Evolutionary conservation across 169 alveolate genomes (phyloP), one percentile per base, ranked within the genome.

Genomic region (Babesia ovata): DNA sequence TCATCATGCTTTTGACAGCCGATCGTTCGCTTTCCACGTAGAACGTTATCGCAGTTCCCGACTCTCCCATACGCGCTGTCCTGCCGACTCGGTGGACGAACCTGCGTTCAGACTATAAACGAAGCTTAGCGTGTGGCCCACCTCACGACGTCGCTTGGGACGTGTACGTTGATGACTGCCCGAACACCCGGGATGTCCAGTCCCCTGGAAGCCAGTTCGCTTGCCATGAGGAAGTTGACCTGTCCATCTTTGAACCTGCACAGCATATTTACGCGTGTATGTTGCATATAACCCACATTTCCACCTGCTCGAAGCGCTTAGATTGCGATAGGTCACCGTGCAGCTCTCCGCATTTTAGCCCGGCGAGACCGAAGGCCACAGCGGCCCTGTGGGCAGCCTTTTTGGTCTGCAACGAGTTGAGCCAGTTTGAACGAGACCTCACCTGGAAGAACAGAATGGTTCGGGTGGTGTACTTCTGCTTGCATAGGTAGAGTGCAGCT

Each of bases 171-270:
- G 46, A 96, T 92, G 12, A 96, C 98, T 39, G 96, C 92, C 44
- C 87, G 82, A 7, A 96, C 93, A 66, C 94, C 95, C 29, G 93
- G 95, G 4, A 96, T 94, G 88, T 96, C 99, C 52, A 96, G 71
- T 13, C 99, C 99, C 89, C 99, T 90, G 24, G 98, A 95, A 0
- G 98, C 98, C 26, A 96, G 86, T 85, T 96, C 99, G 26, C 98
- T 96, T 24, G 98, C 97, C 75, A 96, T 79, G 50, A 96, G 86
- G 87, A 87, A 95, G 63, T 95, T 94, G 24, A 86, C 94, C 73
- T 90, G 88, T 4, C 84, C 88, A 63, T 94, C 91, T 83, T 94
- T 96, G 85, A 97, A 96, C 78, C 91, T 67, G 98, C 96, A 21
- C 93, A 91, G 16, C 94, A 66, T 74, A 98, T 87, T 75, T 94